A percentile compares a stretch with the other conserved stretches of the same genome.
Conservation (phyloP, 2,329 filamentous ascomycete genomes). For the Bipolaris gigantea region DNA sequence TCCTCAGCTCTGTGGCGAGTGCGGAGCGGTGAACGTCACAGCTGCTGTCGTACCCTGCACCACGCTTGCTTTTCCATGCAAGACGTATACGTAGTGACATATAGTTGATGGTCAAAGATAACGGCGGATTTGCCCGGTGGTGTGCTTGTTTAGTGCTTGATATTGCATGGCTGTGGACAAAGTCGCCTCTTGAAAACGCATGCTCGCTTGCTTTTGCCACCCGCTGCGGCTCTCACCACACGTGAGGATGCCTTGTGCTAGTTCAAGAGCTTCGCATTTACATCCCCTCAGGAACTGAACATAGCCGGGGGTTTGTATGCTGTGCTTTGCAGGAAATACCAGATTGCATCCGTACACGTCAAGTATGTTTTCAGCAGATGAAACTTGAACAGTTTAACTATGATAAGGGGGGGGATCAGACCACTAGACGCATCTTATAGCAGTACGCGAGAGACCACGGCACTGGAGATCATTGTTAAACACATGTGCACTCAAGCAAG, state of each 20-base stretch:
- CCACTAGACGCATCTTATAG: not conserved
- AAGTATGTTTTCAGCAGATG: not conserved
- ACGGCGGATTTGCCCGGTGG: constrained; percentile 6
- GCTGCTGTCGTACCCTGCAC: constrained; percentile 6
- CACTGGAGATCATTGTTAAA: not conserved
- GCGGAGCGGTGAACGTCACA: constrained; percentile 33
- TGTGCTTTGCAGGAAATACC: not conserved
- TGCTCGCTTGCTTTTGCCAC: not conserved
- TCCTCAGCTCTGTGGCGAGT: constrained; percentile 21
- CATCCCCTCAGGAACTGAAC: not conserved
- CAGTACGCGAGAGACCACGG: not conserved
- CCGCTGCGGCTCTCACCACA: not conserved
- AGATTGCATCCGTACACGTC: not conserved
- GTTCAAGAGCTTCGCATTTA: not conserved
- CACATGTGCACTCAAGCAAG: not conserved
- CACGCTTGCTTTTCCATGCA: constrained; percentile 11
- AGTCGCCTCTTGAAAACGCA: not conserved
- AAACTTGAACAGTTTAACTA: not conserved
- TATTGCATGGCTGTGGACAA: not conserved
- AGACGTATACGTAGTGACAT: constrained; percentile 10
- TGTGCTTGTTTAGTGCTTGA: not conserved
- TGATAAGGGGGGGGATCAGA: not conserved
- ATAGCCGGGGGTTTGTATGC: not conserved
- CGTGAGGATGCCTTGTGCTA: not conserved
- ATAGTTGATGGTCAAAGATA: not conserved